Base-by-base conservation (phyloP, 345 rosid genomes). In the Heritiera fomes region DNA sequence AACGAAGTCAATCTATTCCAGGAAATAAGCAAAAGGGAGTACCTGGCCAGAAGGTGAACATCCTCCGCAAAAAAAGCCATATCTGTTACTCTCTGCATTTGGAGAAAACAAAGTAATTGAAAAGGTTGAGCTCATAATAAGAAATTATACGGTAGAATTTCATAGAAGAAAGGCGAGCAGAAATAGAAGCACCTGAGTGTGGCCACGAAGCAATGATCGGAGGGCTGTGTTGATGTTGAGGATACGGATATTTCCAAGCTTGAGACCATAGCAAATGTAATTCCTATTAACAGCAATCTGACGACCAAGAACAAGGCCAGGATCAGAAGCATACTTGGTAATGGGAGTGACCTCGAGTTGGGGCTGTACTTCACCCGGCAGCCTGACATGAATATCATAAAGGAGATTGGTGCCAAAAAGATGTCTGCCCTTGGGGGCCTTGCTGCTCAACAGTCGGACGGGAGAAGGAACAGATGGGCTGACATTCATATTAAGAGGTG, bases 291-390 rank as follows among this genome's bases (percentile, higher is more conserved):
- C 94, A 11, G 97, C 97, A 79, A 92, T 92, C 84, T 92, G 97
- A 15, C 93, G 86, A 34, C 97, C 97, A 32, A 92, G 88, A 3
- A 87, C 82, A 71, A 90, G 89, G 34, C 89, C 89, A 56, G 97
- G 97, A 83, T 92, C 93, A 5, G 93, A 90, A 8, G 64, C 80
- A 71, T 92, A 92, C 85, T 89, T 90, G 45, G 97, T 90, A 41
- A 92, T 92, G 67, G 97, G 94, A 76, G 94, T 89, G 75, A 90
- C 93, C 80, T 90, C 94, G 2, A 92, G 89, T 76, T 92, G 94
- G 12, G 94, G 94, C 77, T 89, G 96, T 1, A 85, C 86, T 83
- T 92, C 97, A 7, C 93, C 93, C 11, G 66, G 85, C 72, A 87
- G 66, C 75, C 93, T 84, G 41, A 82, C 86, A 80, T 89, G 90